A percentile compares a stretch with the other conserved stretches of the same genome.
Conservation (phyloP, 2,329 filamentous ascomycete genomes). For the Aspergillus felis region DNA sequence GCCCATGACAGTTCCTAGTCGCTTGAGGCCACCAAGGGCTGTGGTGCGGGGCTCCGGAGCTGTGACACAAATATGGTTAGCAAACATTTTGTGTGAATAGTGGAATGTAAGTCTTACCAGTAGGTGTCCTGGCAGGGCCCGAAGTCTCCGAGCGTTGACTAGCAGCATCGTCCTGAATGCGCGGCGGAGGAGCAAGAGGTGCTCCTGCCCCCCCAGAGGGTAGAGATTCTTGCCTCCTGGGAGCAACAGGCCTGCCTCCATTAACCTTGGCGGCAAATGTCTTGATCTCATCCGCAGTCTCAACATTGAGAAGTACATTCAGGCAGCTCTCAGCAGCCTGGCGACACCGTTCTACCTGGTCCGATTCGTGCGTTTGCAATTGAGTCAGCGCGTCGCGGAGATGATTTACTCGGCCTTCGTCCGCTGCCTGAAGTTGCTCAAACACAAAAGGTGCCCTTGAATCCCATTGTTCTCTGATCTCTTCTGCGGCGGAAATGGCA, state of each 20-base stretch:
- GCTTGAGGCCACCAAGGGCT: constrained; percentile 42
- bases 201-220: constrained; percentile 24
- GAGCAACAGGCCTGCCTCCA: constrained; percentile 31
- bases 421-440: constrained; percentile 83
- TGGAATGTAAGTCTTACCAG: constrained; percentile 28
- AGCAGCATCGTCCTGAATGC: constrained; percentile 49
- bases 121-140: constrained; percentile 32
- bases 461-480: constrained; percentile 82
- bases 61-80: constrained; percentile 13
- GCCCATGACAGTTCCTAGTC: constrained; percentile 47
- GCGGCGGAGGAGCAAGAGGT: constrained; percentile 38
- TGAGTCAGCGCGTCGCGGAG: constrained; percentile 88
- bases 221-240: constrained; percentile 21
- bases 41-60: constrained; percentile 39
- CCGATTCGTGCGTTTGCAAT: constrained; percentile 86
- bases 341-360: constrained; percentile 74
- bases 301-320: constrained; percentile 77
- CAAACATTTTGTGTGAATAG: constrained; percentile 3
- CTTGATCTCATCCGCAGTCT: constrained; percentile 79
- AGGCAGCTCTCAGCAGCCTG: constrained; percentile 74
- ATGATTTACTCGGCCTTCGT: constrained; percentile 85
- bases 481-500: constrained; percentile 69
- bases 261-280: constrained; percentile 39
- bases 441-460: constrained; percentile 93
- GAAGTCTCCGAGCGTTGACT: constrained; percentile 54